Percentiles rank a stretch among this genome's conserved stretches.
These are phyloP conservation scores for Brassica hybrid DNA, from an alignment of 441 rosid species.

Conservation along the genomic window DNA sequence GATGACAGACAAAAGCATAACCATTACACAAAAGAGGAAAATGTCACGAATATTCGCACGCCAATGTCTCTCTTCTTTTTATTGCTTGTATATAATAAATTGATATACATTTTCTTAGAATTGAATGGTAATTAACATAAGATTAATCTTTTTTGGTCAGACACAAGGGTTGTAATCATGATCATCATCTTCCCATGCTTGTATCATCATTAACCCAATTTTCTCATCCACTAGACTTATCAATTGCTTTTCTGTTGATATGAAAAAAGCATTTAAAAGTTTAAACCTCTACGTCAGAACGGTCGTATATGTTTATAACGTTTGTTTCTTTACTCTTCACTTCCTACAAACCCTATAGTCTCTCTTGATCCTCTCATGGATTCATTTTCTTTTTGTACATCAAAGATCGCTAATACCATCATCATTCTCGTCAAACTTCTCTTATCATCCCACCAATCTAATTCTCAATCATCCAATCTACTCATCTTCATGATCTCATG, in stretches of 20 bases:
- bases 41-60: conserved; percentile 36
- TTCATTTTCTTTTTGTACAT: conserved; percentile 28
- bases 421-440: conserved; percentile 49
- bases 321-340: conserved; percentile 34
- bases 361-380: conserved; percentile 34
- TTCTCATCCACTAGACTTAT: conserved; percentile 30
- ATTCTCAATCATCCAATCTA: conserved; percentile 57
- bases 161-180: conserved; percentile 28
- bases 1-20: conserved; percentile 32
- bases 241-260: conserved; percentile 28
- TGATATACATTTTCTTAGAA: background rate
- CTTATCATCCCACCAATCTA: conserved; percentile 36
- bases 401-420: conserved; percentile 23
- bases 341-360: conserved; percentile 25
- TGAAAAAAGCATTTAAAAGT: background rate
- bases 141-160: conserved; percentile 10
- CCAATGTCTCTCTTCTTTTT: conserved; percentile 31
- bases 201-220: conserved; percentile 42
- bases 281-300: conserved; percentile 27
- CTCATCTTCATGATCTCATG: conserved; percentile 66
- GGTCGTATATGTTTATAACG: conserved; percentile 39
- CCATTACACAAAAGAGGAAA: conserved; percentile 36
- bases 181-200: conserved; percentile 44
- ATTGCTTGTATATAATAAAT: background rate
- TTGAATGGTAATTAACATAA: conserved; percentile 25